These are phyloP conservation scores for Apiotrichum montevideense DNA, from an alignment of 1,284 basidiomycete species.

Conservation along the genomic window DNA sequence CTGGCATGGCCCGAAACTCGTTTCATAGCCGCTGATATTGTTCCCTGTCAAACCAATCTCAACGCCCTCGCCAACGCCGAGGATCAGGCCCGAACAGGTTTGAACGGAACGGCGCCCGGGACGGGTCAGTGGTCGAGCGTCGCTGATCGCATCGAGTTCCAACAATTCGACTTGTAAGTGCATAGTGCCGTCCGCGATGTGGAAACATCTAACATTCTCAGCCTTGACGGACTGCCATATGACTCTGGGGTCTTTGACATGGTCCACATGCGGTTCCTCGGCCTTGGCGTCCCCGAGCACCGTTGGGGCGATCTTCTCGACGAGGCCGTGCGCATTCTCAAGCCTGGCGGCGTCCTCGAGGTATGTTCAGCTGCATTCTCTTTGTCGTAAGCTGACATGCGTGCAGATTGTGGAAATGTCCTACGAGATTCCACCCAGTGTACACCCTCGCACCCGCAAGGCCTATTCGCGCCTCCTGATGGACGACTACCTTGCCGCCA, in stretches of 20 bases:
- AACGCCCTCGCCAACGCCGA: slow-evolving; percentile 20
- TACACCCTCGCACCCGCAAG: slow-evolving; percentile 23
- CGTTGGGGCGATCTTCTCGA: slow-evolving; percentile 40
- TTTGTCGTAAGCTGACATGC: not conserved
- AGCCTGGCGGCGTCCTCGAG: slow-evolving; percentile 42
- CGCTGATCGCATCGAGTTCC: slow-evolving; percentile 34
- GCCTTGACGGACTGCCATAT: slow-evolving; percentile 40
- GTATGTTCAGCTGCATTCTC: slow-evolving; percentile 8
- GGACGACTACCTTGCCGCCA: slow-evolving; percentile 30
- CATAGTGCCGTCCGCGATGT: no score
- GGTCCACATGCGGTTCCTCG: slow-evolving; percentile 44
- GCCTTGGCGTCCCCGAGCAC: slow-evolving; percentile 42
- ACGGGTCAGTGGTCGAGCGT: slow-evolving; percentile 36
- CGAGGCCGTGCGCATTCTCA: slow-evolving; percentile 42
- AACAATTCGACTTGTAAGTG: slow-evolving; percentile 42
- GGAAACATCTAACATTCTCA: slow-evolving; percentile 6
- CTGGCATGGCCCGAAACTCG: slow-evolving; percentile 31
- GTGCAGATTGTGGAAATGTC: slow-evolving; percentile 42
- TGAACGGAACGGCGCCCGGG: slow-evolving; percentile 11
- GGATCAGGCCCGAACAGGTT: slow-evolving; percentile 16
- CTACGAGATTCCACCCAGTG: slow-evolving; percentile 25
- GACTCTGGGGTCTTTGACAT: slow-evolving; percentile 43
- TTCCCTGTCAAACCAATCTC: slow-evolving; percentile 37
- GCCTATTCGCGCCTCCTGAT: slow-evolving; percentile 34
- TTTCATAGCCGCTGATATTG: slow-evolving; percentile 41